Percentiles rank a stretch among this genome's conserved stretches.
Conservation (phyloP, 129 eudicot genomes). For the Saposhnikovia divaricata region DNA sequence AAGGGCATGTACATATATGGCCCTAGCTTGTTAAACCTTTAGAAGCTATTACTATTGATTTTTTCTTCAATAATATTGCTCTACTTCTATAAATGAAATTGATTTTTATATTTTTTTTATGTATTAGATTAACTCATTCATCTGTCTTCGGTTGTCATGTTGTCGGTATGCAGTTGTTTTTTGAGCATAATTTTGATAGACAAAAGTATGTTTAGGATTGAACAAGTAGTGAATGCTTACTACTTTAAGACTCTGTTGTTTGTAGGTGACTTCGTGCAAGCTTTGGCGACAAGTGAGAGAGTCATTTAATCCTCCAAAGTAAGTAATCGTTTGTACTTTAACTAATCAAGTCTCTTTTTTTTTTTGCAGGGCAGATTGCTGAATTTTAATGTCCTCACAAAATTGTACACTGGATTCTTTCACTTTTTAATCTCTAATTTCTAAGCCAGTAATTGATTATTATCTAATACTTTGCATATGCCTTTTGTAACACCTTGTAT, state of each 20-base stretch:
- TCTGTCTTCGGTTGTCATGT: neutral
- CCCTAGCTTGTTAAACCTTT: neutral
- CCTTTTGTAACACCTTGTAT: too few species aligned
- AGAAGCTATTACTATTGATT: too few species aligned
- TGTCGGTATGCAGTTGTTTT: constrained; percentile 1
- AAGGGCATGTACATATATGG: neutral
- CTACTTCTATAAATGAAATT: neutral
- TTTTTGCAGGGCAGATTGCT: too few species aligned
- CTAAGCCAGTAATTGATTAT: too few species aligned
- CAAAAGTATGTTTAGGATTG: neutral
- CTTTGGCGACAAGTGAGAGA: constrained; percentile 95
- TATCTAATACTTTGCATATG: too few species aligned
- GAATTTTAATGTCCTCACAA: too few species aligned
- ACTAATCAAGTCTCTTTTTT: too few species aligned
- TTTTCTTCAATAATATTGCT: neutral
- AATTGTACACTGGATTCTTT: too few species aligned
- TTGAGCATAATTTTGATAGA: constrained; percentile 7
- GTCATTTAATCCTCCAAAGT: constrained; percentile 96
- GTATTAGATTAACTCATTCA: neutral
- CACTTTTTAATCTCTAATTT: too few species aligned
- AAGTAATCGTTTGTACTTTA: constrained; percentile 14
- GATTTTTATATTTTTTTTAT: neutral
- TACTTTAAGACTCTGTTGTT: constrained; percentile 7
- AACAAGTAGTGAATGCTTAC: neutral
- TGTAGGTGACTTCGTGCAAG: constrained; percentile 85